Evolutionary conservation across 2,329 filamentous ascomycete genomes (phyloP).

Genomic region (Stemphylium beticola): DNA sequence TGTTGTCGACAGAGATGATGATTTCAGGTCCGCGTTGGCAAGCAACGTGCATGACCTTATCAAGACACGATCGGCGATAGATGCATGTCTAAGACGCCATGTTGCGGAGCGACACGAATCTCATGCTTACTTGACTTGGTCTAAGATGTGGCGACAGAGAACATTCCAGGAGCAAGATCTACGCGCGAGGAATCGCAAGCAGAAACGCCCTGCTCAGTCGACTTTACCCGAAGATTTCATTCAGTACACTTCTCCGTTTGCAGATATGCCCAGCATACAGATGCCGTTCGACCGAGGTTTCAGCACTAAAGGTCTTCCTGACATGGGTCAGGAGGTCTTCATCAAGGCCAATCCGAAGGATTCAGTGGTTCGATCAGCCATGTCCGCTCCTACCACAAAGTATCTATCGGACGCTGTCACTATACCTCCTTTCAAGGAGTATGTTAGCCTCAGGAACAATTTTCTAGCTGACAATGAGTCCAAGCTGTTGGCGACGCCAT

Average conservation of each 20-base stretch:
- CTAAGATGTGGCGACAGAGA: constrained; percentile 28
- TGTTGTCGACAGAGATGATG: neutral
- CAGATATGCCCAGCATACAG: constrained; percentile 26
- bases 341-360: constrained; percentile 18
- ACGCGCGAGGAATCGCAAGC: constrained; percentile 10
- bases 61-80: constrained; percentile 12
- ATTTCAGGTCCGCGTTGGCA: neutral
- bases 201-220: neutral
- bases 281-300: constrained; percentile 8
- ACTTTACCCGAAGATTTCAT: constrained; percentile 15
- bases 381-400: constrained; percentile 18
- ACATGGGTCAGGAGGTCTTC: constrained; percentile 27
- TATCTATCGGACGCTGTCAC: constrained; percentile 23
- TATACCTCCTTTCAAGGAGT: constrained; percentile 51
- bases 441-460: constrained; percentile 51
- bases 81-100: constrained; percentile 19
- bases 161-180: constrained; percentile 27
- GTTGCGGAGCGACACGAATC: constrained; percentile 17
- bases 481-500: constrained; percentile 49
- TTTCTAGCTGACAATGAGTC: constrained; percentile 51
- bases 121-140: constrained; percentile 24
- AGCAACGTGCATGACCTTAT: constrained; percentile 14
- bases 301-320: neutral
- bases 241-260: constrained; percentile 33
- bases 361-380: constrained; percentile 7